Evolutionary conservation across 352 stramenopile genomes (phyloP).

Genomic region (Phytopythium mirpurense): DNA sequence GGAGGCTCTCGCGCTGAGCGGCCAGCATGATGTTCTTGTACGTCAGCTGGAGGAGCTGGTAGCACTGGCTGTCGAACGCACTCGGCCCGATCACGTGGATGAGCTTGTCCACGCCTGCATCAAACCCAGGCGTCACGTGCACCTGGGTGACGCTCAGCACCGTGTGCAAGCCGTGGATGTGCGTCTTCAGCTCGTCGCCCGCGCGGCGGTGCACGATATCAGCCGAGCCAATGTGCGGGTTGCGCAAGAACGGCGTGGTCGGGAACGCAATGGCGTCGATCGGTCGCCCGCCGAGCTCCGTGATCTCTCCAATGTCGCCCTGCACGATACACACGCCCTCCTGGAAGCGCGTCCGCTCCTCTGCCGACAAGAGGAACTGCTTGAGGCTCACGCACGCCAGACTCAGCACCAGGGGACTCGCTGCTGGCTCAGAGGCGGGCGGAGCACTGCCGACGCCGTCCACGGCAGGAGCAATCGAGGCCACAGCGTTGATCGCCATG

Average conservation of each 20-base stretch:
- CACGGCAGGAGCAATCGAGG: too few relatives aligned
- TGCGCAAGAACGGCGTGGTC: slow-evolving; percentile 15
- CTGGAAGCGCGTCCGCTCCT: slow-evolving; percentile 36
- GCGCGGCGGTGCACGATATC: slow-evolving; percentile 25
- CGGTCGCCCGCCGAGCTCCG: slow-evolving; percentile 10
- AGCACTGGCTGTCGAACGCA: slow-evolving; percentile 16
- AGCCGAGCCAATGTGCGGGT: slow-evolving; percentile 23
- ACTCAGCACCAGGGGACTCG: slow-evolving; percentile 18
- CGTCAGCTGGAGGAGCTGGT: slow-evolving; percentile 21
- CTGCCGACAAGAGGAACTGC: slow-evolving; percentile 25
- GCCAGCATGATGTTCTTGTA: slow-evolving; percentile 33
- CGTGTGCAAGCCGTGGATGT: slow-evolving; percentile 16
- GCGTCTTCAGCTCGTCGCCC: slow-evolving; percentile 14
- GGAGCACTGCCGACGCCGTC: too few relatives aligned
- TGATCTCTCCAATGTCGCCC: slow-evolving; percentile 38
- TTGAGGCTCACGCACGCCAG: slow-evolving; percentile 19
- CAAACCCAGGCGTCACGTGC: slow-evolving; percentile 41
- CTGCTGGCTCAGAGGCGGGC: slow-evolving; percentile 3
- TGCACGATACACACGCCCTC: slow-evolving; percentile 24
- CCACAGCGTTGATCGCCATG: too few relatives aligned
- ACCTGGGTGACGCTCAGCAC: slow-evolving; percentile 23
- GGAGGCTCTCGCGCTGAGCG: slow-evolving; percentile 30
- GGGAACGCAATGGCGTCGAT: slow-evolving; percentile 35
- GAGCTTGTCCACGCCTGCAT: slow-evolving; percentile 42
- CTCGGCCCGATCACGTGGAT: slow-evolving; percentile 57